A percentile compares a stretch with the other conserved stretches of the same genome.
Evolutionary conservation across 2,329 filamentous ascomycete genomes (phyloP).

Genomic region (Cytospora paraplurivora): DNA sequence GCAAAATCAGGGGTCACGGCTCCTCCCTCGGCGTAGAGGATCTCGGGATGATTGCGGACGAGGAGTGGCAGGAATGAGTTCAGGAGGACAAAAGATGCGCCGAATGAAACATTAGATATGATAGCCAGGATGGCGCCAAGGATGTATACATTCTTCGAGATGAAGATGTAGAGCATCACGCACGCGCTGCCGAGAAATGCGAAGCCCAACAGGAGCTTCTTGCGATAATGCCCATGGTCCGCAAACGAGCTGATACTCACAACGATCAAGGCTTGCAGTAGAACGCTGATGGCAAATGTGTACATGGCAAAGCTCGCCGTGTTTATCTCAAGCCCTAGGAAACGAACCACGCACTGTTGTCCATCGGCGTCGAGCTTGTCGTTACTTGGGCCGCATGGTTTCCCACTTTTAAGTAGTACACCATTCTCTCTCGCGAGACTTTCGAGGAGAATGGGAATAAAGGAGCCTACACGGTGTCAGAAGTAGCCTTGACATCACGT

Average conservation of each 20-base stretch:
- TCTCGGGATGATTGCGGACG: constrained; percentile 77
- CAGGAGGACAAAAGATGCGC: constrained; percentile 89
- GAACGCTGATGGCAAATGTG: constrained; percentile 89
- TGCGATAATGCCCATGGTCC: constrained; percentile 90
- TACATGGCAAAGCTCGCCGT: constrained; percentile 97
- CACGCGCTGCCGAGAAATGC: constrained; percentile 77
- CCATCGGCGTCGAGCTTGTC: constrained; percentile 47
- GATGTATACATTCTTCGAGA: constrained; percentile 74
- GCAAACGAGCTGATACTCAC: constrained; percentile 96
- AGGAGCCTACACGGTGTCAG: constrained; percentile 64
- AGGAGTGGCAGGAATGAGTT: constrained; percentile 94
- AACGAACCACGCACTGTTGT: constrained; percentile 77
- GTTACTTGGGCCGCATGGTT: constrained; percentile 71
- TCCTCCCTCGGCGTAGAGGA: constrained; percentile 36
- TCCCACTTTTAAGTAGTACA: constrained; percentile 76
- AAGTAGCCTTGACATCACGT: constrained; percentile 21
- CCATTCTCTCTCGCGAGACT: constrained; percentile 91
- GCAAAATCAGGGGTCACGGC: constrained; percentile 38
- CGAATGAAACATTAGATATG: constrained; percentile 90
- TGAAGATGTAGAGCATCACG: constrained; percentile 86
- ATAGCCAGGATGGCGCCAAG: constrained; percentile 84
- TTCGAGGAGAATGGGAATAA: constrained; percentile 94
- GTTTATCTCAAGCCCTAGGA: constrained; percentile 86
- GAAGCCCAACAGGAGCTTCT: constrained; percentile 83
- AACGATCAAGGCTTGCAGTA: constrained; percentile 86